Percentiles rank a stretch among this genome's conserved stretches.
Evolutionary conservation across 1,284 basidiomycete species (phyloP).

Genomic region (Marasmius sp.): DNA sequence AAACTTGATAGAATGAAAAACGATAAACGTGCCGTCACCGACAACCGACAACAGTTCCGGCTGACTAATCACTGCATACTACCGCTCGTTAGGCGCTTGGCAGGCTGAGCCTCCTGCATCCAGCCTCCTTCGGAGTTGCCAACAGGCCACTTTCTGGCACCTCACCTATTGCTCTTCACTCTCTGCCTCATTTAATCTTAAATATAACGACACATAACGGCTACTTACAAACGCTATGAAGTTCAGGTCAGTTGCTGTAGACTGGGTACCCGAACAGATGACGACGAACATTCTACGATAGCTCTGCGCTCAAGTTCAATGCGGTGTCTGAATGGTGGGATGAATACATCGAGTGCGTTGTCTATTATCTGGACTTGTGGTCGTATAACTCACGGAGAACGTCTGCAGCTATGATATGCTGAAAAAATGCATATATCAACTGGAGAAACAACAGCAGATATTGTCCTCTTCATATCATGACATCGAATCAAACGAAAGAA

Average conservation of each 20-base stretch:
- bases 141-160: too few species aligned
- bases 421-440: conserved; percentile 84
- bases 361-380: neutral
- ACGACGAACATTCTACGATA: neutral
- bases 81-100: too few species aligned
- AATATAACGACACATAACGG: too few species aligned
- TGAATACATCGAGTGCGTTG: conserved; percentile 81
- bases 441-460: conserved; percentile 69
- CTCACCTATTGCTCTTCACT: too few species aligned
- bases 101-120: too few species aligned
- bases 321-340: conserved; percentile 95
- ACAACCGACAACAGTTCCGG: too few species aligned
- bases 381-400: conserved; percentile 4
- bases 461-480: conserved; percentile 43
- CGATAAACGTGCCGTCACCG: too few species aligned
- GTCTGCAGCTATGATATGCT: conserved; percentile 71
- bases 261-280: too few species aligned
- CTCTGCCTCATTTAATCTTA: too few species aligned
- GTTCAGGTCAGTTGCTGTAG: conserved; percentile 4
- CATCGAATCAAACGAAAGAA: conserved; percentile 63
- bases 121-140: too few species aligned
- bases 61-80: too few species aligned
- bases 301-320: conserved; percentile 41
- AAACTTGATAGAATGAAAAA: too few species aligned
- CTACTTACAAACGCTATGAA: conserved; percentile 2